A percentile compares a stretch with the other conserved stretches of the same genome.
Conservation (phyloP, 2,329 filamentous ascomycete genomes). For the Neobulgaria alba region DNA sequence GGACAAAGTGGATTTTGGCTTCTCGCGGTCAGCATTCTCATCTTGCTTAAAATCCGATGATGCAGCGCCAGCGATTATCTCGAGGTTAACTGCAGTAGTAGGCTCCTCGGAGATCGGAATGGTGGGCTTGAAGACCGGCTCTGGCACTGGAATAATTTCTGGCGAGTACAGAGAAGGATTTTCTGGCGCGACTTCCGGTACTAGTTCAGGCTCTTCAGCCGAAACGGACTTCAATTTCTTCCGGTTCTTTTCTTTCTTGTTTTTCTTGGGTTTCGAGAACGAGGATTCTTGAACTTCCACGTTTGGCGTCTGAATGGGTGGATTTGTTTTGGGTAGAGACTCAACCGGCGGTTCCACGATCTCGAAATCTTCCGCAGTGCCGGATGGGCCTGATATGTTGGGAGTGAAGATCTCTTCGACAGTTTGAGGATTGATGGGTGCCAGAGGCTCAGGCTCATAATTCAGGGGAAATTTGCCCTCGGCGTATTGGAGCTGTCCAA, state of each 20-base stretch:
- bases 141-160: background rate
- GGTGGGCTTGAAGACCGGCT: background rate
- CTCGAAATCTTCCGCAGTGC: too few species aligned
- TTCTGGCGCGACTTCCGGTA: background rate
- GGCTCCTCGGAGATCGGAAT: background rate
- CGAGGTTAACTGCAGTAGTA: background rate
- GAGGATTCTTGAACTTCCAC: slow-evolving; percentile 8
- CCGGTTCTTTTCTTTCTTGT: slow-evolving; percentile 32
- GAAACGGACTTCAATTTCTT: slow-evolving; percentile 9
- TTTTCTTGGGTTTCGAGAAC: slow-evolving; percentile 30
- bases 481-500: too few species aligned
- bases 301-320: background rate
- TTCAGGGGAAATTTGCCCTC: too few species aligned
- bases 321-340: too few species aligned
- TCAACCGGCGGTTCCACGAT: too few species aligned
- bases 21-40: background rate
- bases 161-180: background rate
- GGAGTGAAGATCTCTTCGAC: too few species aligned
- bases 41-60: background rate
- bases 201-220: slow-evolving; percentile 3
- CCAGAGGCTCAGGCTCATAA: too few species aligned
- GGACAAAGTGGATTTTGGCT: background rate
- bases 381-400: too few species aligned
- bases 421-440: too few species aligned
- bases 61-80: background rate